Base-by-base conservation (phyloP, 495 filamentous ascomycete species). In the Penicillium argentinense region DNA sequence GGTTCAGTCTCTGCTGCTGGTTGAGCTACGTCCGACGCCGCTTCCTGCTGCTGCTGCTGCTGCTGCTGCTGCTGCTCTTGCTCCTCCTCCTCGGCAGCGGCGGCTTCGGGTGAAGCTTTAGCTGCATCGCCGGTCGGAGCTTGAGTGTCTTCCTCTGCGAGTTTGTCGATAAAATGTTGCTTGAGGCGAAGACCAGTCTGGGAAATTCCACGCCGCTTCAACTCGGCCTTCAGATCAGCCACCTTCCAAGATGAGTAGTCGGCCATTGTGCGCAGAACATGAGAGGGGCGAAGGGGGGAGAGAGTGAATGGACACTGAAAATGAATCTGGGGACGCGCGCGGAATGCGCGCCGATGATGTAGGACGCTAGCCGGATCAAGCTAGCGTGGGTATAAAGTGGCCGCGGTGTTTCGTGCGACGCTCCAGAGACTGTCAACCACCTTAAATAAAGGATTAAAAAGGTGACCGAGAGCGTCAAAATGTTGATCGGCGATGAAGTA, bases 211-310 rank as follows among this genome's bases (percentile, higher is more conserved):
- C 74, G 76, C 40, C 59, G 72, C 49, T 75, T 75, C 47, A 78
- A 64, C 58, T 80, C 74, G 16, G 73, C 71, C 57, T 77, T 77
- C 42, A 80, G 57, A 32, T 78, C 76, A n/a, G 68, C 64, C 28
- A 80, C 76, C 51, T 78, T 80, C 65, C 65, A 69, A 49, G 74
- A 75, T 22, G 68, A 69, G 49, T 76, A 80, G 45, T 80, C 75
- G 39, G 60, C 47, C 76, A 78, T 79, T 4, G 17, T 67, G 49
- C n/a, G 9, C 19, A 24, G 22, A 6, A 18, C 51, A 58, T 54
- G 29, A 7, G 22, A 39, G 28, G 17, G 17, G 29, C 16, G 32
- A 23, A 22, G 26, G 22, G 13, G n/a, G 22, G 21, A 29, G 23
- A 29, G 21, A 28, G 29, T 24, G 19, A 43, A 32, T 26, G 11